These are phyloP conservation scores for Camellia oleifera DNA, from an alignment of 179 eudicot genomes.

Conservation along the genomic window DNA sequence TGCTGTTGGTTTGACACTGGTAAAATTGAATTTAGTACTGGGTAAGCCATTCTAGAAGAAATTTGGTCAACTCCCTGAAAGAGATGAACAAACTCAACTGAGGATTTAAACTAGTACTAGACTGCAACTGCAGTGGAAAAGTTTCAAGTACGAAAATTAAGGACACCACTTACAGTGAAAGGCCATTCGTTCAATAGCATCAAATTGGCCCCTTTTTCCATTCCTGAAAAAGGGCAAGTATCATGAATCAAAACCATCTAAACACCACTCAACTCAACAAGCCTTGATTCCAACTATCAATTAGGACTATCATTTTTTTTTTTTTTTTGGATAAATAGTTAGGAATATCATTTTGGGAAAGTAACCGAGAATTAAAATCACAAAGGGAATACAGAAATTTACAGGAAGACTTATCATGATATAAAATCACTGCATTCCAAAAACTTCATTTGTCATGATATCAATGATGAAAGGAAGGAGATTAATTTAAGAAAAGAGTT, in stretches of 20 bases:
- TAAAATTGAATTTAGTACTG: constrained; percentile 9
- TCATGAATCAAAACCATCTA: background rate
- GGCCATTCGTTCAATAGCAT: background rate
- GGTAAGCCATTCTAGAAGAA: constrained; percentile 16
- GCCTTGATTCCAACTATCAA: background rate
- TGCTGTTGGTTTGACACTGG: constrained; percentile 14
- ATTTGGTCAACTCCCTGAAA: constrained; percentile 25
- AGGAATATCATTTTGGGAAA: background rate
- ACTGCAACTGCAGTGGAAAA: background rate
- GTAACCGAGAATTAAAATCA: background rate
- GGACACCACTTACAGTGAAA: background rate
- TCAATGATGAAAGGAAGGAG: no score
- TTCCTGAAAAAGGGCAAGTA: background rate
- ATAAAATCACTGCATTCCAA: no score
- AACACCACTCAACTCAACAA: background rate
- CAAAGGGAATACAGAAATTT: background rate
- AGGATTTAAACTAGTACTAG: background rate
- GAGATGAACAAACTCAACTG: constrained; percentile 9
- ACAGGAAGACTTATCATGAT: no score
- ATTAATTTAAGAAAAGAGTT: no score
- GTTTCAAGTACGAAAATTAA: background rate
- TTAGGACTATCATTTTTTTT: background rate
- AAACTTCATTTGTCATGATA: no score
- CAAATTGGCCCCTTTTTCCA: background rate
- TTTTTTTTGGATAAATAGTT: no score